Percentiles rank a stretch among this genome's conserved stretches.
Evolutionary conservation across 805 yeast species (phyloP).

Genomic region (Wickerhamomyces tratensis): DNA sequence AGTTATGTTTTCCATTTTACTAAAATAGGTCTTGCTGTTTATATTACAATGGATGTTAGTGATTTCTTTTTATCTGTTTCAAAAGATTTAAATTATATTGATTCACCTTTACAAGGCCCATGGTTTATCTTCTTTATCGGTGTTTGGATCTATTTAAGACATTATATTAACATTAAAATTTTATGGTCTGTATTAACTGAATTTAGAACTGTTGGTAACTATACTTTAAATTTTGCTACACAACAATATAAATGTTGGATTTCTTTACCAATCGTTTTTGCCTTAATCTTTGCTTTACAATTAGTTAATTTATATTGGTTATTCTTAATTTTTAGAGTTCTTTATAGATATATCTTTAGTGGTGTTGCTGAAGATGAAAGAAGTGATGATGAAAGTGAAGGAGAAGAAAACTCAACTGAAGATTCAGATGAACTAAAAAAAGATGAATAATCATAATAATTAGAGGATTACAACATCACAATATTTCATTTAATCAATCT

Average conservation of each 20-base stretch:
- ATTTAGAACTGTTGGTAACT: constrained; percentile 78
- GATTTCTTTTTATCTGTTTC: constrained; percentile 82
- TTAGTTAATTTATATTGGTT: constrained; percentile 86
- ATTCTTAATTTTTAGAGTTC: constrained; percentile 67
- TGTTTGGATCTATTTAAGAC: constrained; percentile 86
- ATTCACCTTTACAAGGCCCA: constrained; percentile 52
- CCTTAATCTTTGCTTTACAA: constrained; percentile 70
- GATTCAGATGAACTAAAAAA: constrained; percentile 2
- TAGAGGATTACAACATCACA: too few species aligned
- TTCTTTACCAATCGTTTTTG: constrained; percentile 83
- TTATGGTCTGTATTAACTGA: constrained; percentile 82
- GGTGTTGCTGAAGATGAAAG: constrained; percentile 73
- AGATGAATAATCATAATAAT: too few species aligned
- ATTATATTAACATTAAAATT: constrained; percentile 70
- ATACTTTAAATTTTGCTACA: constrained; percentile 69
- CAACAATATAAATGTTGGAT: constrained; percentile 97
- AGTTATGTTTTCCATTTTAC: constrained; percentile 94
- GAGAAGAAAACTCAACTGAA: constrained; percentile 22
- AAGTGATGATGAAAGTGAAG: constrained; percentile 74
- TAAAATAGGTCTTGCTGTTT: constrained; percentile 87
- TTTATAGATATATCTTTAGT: constrained; percentile 50
- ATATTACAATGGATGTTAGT: constrained; percentile 92
- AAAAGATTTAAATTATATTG: constrained; percentile 80
- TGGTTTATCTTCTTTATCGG: constrained; percentile 59
- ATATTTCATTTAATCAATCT: too few species aligned